phyloP scores from a whole-genome alignment of 164 flowering plant species.

The Vitis rotundifolia region DNA sequence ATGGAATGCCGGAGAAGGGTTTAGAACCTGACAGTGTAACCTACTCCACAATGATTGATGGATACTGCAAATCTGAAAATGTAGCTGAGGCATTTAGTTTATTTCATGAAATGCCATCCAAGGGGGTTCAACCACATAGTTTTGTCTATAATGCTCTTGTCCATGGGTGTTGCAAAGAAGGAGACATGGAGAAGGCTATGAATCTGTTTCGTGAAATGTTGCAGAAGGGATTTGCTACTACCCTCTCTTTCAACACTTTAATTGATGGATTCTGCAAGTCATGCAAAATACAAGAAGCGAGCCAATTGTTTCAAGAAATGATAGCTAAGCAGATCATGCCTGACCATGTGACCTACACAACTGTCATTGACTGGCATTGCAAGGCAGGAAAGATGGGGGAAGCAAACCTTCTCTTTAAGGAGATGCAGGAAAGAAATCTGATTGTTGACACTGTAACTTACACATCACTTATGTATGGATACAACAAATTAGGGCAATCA shows the following conservation, averaged over 20 bases:
- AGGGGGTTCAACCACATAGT: slow-evolving; percentile 46
- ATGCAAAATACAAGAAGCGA: slow-evolving; percentile 45
- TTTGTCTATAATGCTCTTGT: slow-evolving; percentile 60
- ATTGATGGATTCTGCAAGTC: slow-evolving; percentile 63
- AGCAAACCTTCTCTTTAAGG: slow-evolving; percentile 48
- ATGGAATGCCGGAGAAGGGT: slow-evolving; percentile 47
- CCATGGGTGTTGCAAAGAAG: slow-evolving; percentile 64
- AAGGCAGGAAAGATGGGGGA: slow-evolving; percentile 53
- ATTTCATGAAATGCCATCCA: slow-evolving; percentile 51
- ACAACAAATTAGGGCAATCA: slow-evolving; percentile 31
- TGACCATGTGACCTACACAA: slow-evolving; percentile 63
- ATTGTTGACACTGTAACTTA: slow-evolving; percentile 55
- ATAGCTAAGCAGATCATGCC: slow-evolving; percentile 40
- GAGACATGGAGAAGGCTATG: slow-evolving; percentile 56
- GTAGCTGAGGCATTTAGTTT: slow-evolving; percentile 56
- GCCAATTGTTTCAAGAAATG: slow-evolving; percentile 44
- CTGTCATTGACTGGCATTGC: slow-evolving; percentile 54
- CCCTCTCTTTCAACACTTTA: slow-evolving; percentile 49
- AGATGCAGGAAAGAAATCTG: slow-evolving; percentile 56
- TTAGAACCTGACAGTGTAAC: slow-evolving; percentile 52
- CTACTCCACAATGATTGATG: slow-evolving; percentile 64
- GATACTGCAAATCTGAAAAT: slow-evolving; percentile 66
- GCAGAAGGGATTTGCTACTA: slow-evolving; percentile 51
- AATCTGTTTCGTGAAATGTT: slow-evolving; percentile 51
- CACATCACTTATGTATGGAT: slow-evolving; percentile 64